These are phyloP conservation scores for Cudoniella acicularis DNA, from an alignment of 495 filamentous ascomycete genomes.

Conservation along the genomic window DNA sequence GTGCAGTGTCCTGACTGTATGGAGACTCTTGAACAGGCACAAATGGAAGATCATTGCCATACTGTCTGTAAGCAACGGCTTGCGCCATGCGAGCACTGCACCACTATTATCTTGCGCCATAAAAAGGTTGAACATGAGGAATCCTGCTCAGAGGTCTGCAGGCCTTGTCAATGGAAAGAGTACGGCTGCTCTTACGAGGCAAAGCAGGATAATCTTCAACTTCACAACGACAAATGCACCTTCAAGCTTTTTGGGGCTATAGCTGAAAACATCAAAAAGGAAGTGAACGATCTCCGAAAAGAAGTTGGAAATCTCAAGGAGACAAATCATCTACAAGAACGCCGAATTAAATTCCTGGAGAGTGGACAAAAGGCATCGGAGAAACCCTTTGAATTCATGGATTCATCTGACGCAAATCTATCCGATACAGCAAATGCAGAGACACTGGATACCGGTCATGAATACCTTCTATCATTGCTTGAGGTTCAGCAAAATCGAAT, in stretches of 20 bases:
- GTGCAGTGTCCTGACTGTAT: slow-evolving; percentile 44
- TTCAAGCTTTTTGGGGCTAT: slow-evolving; percentile 35
- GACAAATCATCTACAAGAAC: slow-evolving; percentile 34
- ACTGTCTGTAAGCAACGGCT: slow-evolving; percentile 32
- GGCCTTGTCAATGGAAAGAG: slow-evolving; percentile 37
- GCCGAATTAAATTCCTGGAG: slow-evolving; percentile 40
- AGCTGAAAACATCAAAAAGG: slow-evolving; percentile 26
- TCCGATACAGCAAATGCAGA: slow-evolving; percentile 15
- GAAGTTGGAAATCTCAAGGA: slow-evolving; percentile 29
- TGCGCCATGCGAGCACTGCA: slow-evolving; percentile 36
- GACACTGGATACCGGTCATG: slow-evolving; percentile 32
- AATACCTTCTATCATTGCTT: slow-evolving; percentile 44
- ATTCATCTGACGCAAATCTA: slow-evolving; percentile 15
- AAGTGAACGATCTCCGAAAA: slow-evolving; percentile 30
- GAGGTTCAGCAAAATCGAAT: slow-evolving; percentile 44
- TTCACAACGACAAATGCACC: slow-evolving; percentile 28
- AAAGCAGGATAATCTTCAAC: slow-evolving; percentile 30
- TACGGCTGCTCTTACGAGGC: slow-evolving; percentile 37
- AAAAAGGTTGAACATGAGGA: slow-evolving; percentile 36
- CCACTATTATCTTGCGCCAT: slow-evolving; percentile 32
- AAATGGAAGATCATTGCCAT: slow-evolving; percentile 40
- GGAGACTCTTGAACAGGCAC: slow-evolving; percentile 30
- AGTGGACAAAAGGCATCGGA: slow-evolving; percentile 11
- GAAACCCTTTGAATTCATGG: slow-evolving; percentile 12
- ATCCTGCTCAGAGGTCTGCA: slow-evolving; percentile 36